These are phyloP conservation scores for Trichoderma gracile DNA, from an alignment of 2,329 filamentous ascomycete species.

Conservation along the genomic window DNA sequence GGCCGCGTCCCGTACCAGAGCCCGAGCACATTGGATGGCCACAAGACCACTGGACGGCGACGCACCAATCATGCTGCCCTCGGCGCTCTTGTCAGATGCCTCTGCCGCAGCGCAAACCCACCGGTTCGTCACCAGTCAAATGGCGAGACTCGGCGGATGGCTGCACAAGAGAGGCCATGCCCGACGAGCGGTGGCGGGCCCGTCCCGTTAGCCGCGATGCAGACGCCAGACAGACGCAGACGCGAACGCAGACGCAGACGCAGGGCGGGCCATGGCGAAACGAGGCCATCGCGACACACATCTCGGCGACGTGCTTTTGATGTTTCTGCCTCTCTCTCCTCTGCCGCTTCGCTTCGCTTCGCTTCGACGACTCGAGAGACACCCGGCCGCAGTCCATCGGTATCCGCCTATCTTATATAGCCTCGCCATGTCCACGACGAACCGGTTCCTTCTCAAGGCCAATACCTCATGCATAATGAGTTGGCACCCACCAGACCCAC, in stretches of 20 bases:
- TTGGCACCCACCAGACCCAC: constrained; percentile 25
- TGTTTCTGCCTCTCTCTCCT: not conserved
- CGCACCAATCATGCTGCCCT: constrained; percentile 26
- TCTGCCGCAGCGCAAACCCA: constrained; percentile 24
- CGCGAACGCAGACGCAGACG: too few relatives aligned
- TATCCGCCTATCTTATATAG: constrained; percentile 24
- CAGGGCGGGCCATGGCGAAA: too few relatives aligned
- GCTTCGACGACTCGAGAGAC: constrained; percentile 9
- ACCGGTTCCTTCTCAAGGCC: constrained; percentile 18
- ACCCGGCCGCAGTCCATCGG: constrained; percentile 7
- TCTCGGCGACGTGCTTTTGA: not conserved
- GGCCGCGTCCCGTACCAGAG: constrained; percentile 4
- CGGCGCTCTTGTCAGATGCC: constrained; percentile 24
- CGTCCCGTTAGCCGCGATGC: constrained; percentile 17
- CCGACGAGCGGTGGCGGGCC: constrained; percentile 1
- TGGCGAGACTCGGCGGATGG: constrained; percentile 14
- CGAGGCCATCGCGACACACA: constrained; percentile 2
- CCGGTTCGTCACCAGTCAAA: constrained; percentile 25
- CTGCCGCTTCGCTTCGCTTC: not conserved
- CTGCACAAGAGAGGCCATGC: constrained; percentile 7
- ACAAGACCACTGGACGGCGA: constrained; percentile 26
- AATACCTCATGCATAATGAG: constrained; percentile 28
- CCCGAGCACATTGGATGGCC: constrained; percentile 22
- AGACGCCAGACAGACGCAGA: not conserved
- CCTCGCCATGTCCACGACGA: constrained; percentile 14